Percentiles rank a stretch among this genome's conserved stretches.
Evolutionary conservation across 2,329 filamentous ascomycete species (phyloP).

Genomic region (Berkeleyomyces rouxiae): DNA sequence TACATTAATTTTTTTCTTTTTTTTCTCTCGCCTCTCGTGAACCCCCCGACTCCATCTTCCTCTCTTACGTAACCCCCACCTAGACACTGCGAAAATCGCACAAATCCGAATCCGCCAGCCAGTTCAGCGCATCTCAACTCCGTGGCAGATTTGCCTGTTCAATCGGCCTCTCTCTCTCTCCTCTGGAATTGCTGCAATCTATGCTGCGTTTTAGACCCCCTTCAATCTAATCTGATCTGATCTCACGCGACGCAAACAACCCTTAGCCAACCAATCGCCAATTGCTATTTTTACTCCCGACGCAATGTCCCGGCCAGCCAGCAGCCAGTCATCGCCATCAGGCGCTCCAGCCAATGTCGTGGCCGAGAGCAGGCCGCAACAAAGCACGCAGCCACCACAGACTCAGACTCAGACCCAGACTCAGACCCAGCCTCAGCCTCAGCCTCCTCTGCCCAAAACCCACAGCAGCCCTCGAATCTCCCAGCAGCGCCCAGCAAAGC

Average conservation of each 20-base stretch:
- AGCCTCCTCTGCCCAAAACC: neutral
- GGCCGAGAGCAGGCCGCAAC: neutral
- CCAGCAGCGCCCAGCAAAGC: constrained; percentile 12
- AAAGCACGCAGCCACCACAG: neutral
- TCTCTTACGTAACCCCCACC: neutral
- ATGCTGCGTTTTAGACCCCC: neutral
- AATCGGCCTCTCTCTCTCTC: neutral
- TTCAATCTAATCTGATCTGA: neutral
- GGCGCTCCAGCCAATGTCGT: neutral
- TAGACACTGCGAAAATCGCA: neutral
- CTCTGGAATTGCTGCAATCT: neutral
- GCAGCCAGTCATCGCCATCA: neutral
- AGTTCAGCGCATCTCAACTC: neutral
- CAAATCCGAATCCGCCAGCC: neutral
- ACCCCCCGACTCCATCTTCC: neutral
- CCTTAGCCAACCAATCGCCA: neutral
- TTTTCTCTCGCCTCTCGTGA: neutral
- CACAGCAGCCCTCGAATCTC: constrained; percentile 10
- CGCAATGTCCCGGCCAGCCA: neutral
- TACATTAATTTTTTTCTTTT: neutral
- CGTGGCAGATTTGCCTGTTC: neutral
- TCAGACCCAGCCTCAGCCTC: neutral
- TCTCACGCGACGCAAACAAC: neutral
- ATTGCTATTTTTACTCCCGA: constrained; percentile 1
- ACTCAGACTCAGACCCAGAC: constrained; percentile 2